These are phyloP conservation scores for Cercospora nicotianae DNA, from an alignment of 2,329 filamentous ascomycete genomes.

Conservation along the genomic window DNA sequence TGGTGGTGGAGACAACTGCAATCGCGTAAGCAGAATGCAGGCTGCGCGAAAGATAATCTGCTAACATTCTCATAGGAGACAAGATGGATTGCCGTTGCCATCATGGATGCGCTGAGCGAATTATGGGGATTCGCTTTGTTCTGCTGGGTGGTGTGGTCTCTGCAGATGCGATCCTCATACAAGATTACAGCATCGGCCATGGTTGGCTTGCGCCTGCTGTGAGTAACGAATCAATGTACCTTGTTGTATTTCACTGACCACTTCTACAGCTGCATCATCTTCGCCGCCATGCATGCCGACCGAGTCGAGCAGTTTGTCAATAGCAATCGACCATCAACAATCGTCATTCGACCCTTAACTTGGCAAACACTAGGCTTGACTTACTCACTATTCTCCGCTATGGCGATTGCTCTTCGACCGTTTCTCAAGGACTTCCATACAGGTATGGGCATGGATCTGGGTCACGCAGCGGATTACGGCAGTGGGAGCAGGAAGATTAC, in stretches of 20 bases:
- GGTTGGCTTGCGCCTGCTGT: conserved; percentile 19
- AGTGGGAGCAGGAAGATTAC: conserved; percentile 6
- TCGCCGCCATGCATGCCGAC: conserved; percentile 3
- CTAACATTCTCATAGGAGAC: neutral
- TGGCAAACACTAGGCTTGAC: conserved; percentile 21
- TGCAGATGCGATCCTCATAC: conserved; percentile 18
- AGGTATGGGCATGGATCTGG: conserved; percentile 23
- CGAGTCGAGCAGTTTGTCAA: conserved; percentile 1
- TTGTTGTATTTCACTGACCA: neutral
- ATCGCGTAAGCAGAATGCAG: neutral
- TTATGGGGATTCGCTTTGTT: conserved; percentile 19
- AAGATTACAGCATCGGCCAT: conserved; percentile 20
- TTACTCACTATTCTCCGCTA: conserved; percentile 20
- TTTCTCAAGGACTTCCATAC: conserved; percentile 24
- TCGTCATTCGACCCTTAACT: conserved; percentile 14
- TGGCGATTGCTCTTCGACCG: conserved; percentile 21
- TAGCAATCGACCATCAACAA: neutral
- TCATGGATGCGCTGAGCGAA: conserved; percentile 18
- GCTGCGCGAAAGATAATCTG: neutral
- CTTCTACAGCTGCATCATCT: neutral
- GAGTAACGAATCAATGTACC: neutral
- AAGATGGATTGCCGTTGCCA: conserved; percentile 16
- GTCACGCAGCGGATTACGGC: conserved; percentile 13
- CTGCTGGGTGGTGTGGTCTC: conserved; percentile 16
- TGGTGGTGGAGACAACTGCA: neutral